Percentiles rank a stretch among this genome's conserved stretches.
phyloP scores from a whole-genome alignment of 805 yeast genomes.

The Saturnispora hagleri region DNA sequence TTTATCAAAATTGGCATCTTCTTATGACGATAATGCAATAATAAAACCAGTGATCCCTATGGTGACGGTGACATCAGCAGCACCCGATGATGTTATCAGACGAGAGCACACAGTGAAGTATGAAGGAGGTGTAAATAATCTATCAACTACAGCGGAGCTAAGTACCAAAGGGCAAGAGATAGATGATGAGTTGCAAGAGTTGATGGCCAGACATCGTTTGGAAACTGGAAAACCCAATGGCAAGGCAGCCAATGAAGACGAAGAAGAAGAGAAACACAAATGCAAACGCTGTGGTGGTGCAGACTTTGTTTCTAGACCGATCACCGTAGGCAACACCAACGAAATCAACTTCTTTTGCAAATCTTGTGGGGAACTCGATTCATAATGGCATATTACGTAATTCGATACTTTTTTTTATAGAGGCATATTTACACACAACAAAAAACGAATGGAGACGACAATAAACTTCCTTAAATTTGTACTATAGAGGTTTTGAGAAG shows the following conservation, averaged over 20 bases:
- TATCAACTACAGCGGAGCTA: not conserved
- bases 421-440: not conserved
- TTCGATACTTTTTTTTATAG: not conserved
- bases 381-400: not conserved
- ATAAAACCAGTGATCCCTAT: not conserved
- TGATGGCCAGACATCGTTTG: conserved; percentile 1
- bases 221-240: not conserved
- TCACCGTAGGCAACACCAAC: conserved; percentile 12
- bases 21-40: not conserved
- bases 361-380: conserved; percentile 18
- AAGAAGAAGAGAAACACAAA: not conserved
- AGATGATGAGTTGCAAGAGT: conserved; percentile 3
- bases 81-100: not conserved
- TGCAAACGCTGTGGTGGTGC: conserved; percentile 19
- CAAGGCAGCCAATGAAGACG: not conserved
- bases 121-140: not conserved
- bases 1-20: not conserved
- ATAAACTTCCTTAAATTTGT: not conserved
- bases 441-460: not conserved
- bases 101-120: not conserved
- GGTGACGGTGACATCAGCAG: not conserved
- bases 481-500: not conserved
- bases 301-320: conserved; percentile 21
- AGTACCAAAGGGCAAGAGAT: not conserved
- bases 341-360: conserved; percentile 22